A percentile compares a stretch with the other conserved stretches of the same genome.
These are phyloP conservation scores for Yarrowia hollandica DNA, from an alignment of 805 yeast genomes.

Conservation along the genomic window DNA sequence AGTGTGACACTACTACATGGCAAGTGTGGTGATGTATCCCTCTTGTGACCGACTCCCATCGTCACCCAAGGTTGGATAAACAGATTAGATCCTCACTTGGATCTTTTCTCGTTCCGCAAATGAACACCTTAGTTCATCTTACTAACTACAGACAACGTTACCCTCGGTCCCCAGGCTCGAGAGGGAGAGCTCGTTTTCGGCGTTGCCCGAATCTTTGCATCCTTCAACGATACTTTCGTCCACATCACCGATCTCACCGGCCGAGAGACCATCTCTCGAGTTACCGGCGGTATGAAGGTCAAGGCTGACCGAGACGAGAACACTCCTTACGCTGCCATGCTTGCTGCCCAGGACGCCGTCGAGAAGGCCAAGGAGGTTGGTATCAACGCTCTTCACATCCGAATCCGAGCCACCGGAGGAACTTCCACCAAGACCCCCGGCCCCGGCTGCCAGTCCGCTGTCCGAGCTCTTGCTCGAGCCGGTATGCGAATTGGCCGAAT, in stretches of 20 bases:
- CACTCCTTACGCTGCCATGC: conserved; percentile 99
- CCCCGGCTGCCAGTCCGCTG: conserved; percentile 99
- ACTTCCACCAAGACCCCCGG: conserved; percentile 99
- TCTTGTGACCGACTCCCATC: no score
- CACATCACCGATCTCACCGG: conserved; percentile 99
- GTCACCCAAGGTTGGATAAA: no score
- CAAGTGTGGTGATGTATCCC: no score
- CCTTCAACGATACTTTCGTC: conserved; percentile 99
- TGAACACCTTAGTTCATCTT: not conserved
- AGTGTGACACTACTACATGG: no score
- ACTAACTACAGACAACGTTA: conserved; percentile 44
- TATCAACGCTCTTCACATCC: conserved; percentile 98
- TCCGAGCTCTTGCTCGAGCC: conserved; percentile 99
- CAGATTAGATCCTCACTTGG: no score
- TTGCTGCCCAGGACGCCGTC: conserved; percentile 99
- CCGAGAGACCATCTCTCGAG: conserved; percentile 99
- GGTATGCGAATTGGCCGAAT: conserved; percentile 99
- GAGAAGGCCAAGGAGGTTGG: conserved; percentile 99
- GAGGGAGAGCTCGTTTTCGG: conserved; percentile 99
- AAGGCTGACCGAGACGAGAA: conserved; percentile 99
- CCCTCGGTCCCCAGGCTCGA: conserved; percentile 83
- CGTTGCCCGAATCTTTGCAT: conserved; percentile 99
- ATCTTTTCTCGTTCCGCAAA: no score
- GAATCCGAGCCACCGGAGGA: conserved; percentile 99
- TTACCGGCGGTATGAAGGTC: conserved; percentile 99